These are phyloP conservation scores for Dillenia suffruticosa DNA, from an alignment of 164 flowering plant genomes.

Conservation along the genomic window DNA sequence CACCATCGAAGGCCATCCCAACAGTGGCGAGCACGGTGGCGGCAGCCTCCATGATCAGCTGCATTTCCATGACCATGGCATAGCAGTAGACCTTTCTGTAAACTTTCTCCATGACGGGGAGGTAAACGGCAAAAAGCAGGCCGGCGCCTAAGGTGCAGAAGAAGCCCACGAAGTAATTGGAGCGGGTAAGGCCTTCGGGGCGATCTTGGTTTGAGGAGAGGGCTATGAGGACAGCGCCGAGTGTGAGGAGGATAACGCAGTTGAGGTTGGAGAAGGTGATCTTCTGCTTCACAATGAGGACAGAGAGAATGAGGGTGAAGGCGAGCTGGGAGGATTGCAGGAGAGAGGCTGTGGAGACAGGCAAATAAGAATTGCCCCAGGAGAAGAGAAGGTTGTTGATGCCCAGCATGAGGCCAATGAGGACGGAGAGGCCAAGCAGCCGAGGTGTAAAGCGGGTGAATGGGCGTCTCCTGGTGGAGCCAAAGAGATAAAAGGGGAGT, in stretches of 20 bases:
- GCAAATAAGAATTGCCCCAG: conserved; percentile 68
- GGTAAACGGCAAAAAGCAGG: conserved; percentile 54
- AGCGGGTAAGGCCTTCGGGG: conserved; percentile 29
- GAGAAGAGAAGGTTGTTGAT: conserved; percentile 65
- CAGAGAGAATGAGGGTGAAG: conserved; percentile 62
- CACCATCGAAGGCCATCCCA: conserved; percentile 57
- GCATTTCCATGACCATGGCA: conserved; percentile 73
- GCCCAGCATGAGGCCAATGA: conserved; percentile 52
- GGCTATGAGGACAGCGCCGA: conserved; percentile 53
- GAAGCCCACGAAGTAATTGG: conserved; percentile 56
- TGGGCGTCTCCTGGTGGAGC: conserved; percentile 24
- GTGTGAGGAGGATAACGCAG: conserved; percentile 57
- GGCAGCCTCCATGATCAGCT: conserved; percentile 51
- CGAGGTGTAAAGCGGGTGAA: conserved; percentile 39
- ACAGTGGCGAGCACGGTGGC: conserved; percentile 55
- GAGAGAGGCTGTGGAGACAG: conserved; percentile 69
- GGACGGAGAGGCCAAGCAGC: conserved; percentile 16
- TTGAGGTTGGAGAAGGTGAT: conserved; percentile 56
- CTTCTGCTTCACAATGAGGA: conserved; percentile 55
- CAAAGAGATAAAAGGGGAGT: conserved; percentile 24
- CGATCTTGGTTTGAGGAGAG: conserved; percentile 38
- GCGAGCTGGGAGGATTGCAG: conserved; percentile 60
- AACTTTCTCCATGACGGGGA: conserved; percentile 40
- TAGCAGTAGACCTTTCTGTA: conserved; percentile 29
- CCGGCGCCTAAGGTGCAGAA: conserved; percentile 62